These are phyloP conservation scores for Croton setiger DNA, from an alignment of 441 rosid genomes.

Conservation along the genomic window DNA sequence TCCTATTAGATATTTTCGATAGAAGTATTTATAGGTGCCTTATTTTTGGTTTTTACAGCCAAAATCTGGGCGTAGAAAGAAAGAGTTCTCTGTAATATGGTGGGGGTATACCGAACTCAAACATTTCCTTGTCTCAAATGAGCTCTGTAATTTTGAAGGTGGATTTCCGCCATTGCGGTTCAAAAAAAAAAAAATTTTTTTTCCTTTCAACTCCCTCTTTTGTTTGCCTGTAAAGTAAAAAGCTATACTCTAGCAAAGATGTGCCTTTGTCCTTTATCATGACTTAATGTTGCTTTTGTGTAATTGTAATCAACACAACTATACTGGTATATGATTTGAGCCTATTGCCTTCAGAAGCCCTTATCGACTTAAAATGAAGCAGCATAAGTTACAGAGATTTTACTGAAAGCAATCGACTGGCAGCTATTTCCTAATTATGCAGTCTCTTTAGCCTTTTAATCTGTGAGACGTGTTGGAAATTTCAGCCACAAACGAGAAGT, in stretches of 20 bases:
- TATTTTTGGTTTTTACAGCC: conserved; percentile 19
- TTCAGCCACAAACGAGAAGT: too few relatives aligned
- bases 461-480: too few relatives aligned
- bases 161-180: conserved; percentile 38
- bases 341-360: too few relatives aligned
- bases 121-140: conserved; percentile 26
- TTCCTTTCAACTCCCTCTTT: neutral
- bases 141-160: conserved; percentile 46
- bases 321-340: too few relatives aligned
- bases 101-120: conserved; percentile 38
- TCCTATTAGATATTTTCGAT: neutral
- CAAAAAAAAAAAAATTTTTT: conserved; percentile 11
- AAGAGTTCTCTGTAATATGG: conserved; percentile 29
- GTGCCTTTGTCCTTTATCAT: too few relatives aligned
- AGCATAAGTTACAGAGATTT: too few relatives aligned
- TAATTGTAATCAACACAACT: too few relatives aligned
- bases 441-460: too few relatives aligned
- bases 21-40: conserved; percentile 28
- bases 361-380: too few relatives aligned
- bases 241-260: neutral
- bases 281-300: too few relatives aligned
- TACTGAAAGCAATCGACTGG: too few relatives aligned
- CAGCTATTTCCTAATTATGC: too few relatives aligned
- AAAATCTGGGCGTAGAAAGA: conserved; percentile 6
- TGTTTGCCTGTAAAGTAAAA: neutral